These are phyloP conservation scores for Helicocarpus griseus DNA, from an alignment of 2,329 filamentous ascomycete genomes.

Conservation along the genomic window DNA sequence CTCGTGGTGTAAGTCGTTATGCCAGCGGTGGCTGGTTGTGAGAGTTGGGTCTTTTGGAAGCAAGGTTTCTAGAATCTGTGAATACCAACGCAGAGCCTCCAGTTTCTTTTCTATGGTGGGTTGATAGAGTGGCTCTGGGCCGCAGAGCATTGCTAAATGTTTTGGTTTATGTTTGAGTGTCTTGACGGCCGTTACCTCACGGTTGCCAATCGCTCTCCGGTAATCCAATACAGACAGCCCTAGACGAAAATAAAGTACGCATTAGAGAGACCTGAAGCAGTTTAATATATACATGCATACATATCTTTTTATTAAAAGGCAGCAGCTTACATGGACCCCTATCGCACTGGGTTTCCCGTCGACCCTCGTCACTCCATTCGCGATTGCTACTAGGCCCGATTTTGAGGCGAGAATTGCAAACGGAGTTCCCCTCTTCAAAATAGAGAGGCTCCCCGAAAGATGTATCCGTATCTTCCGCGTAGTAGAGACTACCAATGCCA, in stretches of 20 bases:
- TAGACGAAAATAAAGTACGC: background rate
- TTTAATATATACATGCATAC: background rate
- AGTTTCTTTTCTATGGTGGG: conserved; percentile 17
- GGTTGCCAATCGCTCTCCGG: conserved; percentile 3
- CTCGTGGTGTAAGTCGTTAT: conserved; percentile 22
- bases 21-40: conserved; percentile 19
- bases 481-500: conserved; percentile 8
- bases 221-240: conserved; percentile 2
- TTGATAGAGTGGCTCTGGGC: conserved; percentile 15
- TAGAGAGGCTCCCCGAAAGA: background rate
- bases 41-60: conserved; percentile 1
- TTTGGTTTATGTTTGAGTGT: background rate
- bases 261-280: background rate
- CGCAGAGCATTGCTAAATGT: conserved; percentile 7
- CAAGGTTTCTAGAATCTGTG: conserved; percentile 2
- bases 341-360: background rate
- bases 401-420: conserved; percentile 14
- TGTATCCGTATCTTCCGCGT: background rate
- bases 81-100: conserved; percentile 17
- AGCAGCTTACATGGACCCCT: conserved; percentile 6
- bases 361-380: conserved; percentile 19
- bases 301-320: background rate
- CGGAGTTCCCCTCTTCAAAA: background rate
- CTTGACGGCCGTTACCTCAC: conserved; percentile 3
- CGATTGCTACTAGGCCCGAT: conserved; percentile 20